phyloP scores from a whole-genome alignment of 179 eudicot genomes.

The Camellia oleifera region DNA sequence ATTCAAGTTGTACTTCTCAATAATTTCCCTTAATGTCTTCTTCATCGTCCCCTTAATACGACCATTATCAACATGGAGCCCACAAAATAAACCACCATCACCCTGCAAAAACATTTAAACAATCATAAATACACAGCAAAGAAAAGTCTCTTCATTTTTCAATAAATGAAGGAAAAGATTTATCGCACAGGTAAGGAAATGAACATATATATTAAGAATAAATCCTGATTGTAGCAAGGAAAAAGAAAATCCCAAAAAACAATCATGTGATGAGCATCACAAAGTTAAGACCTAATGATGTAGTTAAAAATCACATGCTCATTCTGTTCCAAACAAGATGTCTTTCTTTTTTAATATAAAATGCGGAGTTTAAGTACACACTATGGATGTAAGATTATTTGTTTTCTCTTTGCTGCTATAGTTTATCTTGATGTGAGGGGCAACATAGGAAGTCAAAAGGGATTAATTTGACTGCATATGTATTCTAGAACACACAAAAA shows the following conservation, averaged over 20 bases:
- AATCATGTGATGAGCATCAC: background rate
- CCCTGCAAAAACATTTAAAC: slow-evolving; percentile 48
- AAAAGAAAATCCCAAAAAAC: background rate
- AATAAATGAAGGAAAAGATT: background rate
- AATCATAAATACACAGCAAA: background rate
- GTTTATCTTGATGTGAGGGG: background rate
- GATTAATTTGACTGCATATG: background rate
- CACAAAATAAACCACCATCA: slow-evolving; percentile 80
- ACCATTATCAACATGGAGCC: slow-evolving; percentile 94
- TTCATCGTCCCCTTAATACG: slow-evolving; percentile 87
- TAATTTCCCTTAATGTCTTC: slow-evolving; percentile 75
- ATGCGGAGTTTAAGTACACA: background rate
- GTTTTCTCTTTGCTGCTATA: background rate
- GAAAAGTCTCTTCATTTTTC: background rate
- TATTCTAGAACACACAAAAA: background rate
- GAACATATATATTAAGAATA: background rate
- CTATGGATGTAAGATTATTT: background rate
- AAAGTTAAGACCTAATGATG: background rate
- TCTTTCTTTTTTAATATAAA: background rate
- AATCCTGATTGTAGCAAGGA: background rate
- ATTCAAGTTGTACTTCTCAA: slow-evolving; percentile 88
- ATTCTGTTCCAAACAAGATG: background rate
- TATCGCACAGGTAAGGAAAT: background rate
- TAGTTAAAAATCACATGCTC: background rate
- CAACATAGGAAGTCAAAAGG: background rate